Conservation (phyloP, 129 eudicot genomes). For the Sambucus nigra region DNA sequence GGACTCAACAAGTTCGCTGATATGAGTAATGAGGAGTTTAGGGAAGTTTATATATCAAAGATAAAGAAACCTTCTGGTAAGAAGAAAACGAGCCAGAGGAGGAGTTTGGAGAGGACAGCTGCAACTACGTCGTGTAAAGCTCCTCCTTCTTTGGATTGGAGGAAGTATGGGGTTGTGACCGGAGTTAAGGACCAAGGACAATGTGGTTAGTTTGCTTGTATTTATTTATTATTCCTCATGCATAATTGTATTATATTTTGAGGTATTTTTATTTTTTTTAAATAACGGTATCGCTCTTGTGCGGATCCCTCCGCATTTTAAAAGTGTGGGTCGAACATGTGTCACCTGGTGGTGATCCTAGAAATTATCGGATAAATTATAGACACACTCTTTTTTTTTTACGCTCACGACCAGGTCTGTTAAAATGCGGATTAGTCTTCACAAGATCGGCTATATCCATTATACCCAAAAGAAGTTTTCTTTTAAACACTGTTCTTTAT, state of each 20-base stretch:
- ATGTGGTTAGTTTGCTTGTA: conserved; percentile 38
- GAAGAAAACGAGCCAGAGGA: conserved; percentile 11
- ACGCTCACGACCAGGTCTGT: no score
- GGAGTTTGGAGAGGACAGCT: neutral
- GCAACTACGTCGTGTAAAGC: conserved; percentile 31
- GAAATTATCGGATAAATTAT: no score
- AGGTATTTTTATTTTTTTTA: neutral
- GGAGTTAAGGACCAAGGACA: conserved; percentile 54
- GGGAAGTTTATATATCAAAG: conserved; percentile 27
- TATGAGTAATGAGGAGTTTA: conserved; percentile 60
- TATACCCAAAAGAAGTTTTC: no score
- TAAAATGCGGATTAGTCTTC: no score
- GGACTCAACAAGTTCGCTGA: conserved; percentile 64
- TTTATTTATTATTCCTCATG: neutral
- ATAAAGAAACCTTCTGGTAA: conserved; percentile 18
- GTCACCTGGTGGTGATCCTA: no score
- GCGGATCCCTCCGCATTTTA: no score
- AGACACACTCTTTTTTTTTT: no score
- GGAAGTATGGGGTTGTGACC: conserved; percentile 46
- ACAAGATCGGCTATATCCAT: no score
- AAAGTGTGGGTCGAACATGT: no score
- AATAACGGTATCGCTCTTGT: no score
- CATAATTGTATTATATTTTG: neutral
- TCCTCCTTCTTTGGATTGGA: conserved; percentile 60
- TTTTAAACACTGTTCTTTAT: no score